Evolutionary conservation across 306 rosid species (phyloP), one percentile per base, ranked within the genome.

Genomic region (Carpinus viminea): DNA sequence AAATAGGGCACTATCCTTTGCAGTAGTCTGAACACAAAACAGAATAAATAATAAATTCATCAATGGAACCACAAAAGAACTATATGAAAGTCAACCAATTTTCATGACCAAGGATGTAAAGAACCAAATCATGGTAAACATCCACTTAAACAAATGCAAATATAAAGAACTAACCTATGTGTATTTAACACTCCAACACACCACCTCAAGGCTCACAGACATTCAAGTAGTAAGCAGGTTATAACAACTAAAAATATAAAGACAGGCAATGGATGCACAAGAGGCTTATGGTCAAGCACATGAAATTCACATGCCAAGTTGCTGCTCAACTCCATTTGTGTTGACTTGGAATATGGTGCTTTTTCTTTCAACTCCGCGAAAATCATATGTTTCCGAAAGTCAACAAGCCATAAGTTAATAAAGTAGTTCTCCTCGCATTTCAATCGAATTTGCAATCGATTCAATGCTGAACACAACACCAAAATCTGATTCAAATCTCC

Each of bases 1-100:
- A 82, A 94, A 94, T 71, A 92, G 82, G 17, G 86, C 79, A 78
- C 94, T 94, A 71, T 81, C 74, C 4, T 93, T 89, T 53, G 86
- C 98, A 70, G 97, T 89, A 50, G 93, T 88, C 98, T 94, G 87
- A 15, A 77, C 4, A 38, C 43, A 68, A 50, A 83, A 80, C 8
- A 79, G 21, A 18, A 82, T 24, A 74, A 1, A 74, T 38, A 62
- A 57, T 34, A 48, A 68, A 70, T 12, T 76, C 60, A 73, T 74
- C 18, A 74, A 53, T 47, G 65, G 10, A 76, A 74, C 24, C 31
- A 66, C 12, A 65, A 74, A 70, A 53, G 2, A 24, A 38, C 68
- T 8, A 34, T 61, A 64, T 31, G 1, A 74, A 70, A 71, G 64
- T 31, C 53, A 47, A 59, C 53, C 56, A 75, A 55, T 31, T 38